Percentiles rank a stretch among this genome's conserved stretches.
These are phyloP conservation scores for Malus domestica DNA, from an alignment of 306 rosid species.

Conservation along the genomic window DNA sequence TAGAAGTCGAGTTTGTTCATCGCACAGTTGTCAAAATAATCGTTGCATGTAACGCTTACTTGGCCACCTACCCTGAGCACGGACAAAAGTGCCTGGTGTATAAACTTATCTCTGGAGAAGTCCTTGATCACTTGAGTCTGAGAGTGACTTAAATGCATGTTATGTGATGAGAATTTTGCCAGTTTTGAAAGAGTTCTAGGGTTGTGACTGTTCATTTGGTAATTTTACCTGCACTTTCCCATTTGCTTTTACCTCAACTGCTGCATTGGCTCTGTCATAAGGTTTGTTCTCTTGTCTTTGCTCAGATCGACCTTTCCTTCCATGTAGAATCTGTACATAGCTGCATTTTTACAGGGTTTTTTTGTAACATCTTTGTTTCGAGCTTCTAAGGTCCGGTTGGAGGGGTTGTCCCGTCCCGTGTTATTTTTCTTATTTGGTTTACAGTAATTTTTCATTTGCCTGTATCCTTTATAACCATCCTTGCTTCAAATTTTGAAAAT, in stretches of 20 bases:
- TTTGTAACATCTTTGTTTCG: neutral
- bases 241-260: neutral
- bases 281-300: neutral
- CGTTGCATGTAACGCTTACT: conserved; percentile 23
- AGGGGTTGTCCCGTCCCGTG: neutral
- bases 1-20: neutral
- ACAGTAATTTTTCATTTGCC: neutral
- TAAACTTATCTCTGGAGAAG: neutral
- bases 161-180: neutral
- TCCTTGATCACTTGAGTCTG: neutral
- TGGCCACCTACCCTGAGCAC: neutral
- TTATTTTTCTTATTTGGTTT: neutral
- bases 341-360: neutral
- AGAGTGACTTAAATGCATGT: neutral
- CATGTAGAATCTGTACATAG: neutral
- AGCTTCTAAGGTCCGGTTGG: neutral
- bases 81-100: neutral
- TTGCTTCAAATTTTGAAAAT: neutral
- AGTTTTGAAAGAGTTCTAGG: neutral
- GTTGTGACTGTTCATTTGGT: neutral
- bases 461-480: neutral
- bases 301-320: neutral
- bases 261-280: neutral
- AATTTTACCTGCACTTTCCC: neutral
- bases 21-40: conserved; percentile 29